Evolutionary conservation across 768 basidiomycete genomes (phyloP), one percentile per base, ranked within the genome.

Genomic region (Macrolepiota dolichaula): DNA sequence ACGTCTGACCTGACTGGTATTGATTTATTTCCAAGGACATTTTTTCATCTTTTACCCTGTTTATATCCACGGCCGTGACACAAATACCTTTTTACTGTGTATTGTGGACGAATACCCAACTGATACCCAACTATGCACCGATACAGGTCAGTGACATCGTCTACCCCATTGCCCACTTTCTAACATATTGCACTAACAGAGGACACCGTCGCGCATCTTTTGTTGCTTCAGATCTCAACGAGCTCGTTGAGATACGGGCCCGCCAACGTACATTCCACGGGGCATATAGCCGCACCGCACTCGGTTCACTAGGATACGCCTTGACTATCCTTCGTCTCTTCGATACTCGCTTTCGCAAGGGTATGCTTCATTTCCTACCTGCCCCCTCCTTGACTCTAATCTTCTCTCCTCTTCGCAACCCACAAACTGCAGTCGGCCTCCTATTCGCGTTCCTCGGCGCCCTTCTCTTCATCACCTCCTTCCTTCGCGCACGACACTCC

Each of bases 241-340:
- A 88, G 68, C 81, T 88, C 55, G 85, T 85, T 24, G 92, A 94
- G 69, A 72, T 94, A 17, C 81, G 92, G 13, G 92, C 92, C 0
- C 80, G 91, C 29, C 86, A 91, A 65, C 80, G 92, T 44, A 94
- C 92, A 0, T 93, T 92, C 68, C 83, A 93, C 55, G 92, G 91
- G 15, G 90, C 92, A 13, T 94, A 94, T 72, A 81, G 80, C 40
- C 85, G 92, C 27, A 89, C 86, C 0, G 91, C 91, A 0, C 77
- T 94, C 9, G 85, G 85, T 13, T 84, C 85, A 59, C 78, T 95
- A 1, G 88, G 90, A 0, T 92, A 89, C 68, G 81, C 89, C 1
- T 71, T 93, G 57, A 81, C 90, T 0, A 82, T 94, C 56, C 76
- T 94, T 10, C 85, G 91, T 50, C 80, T 94, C n/a, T 95, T 94